Evolutionary conservation across 2,329 filamentous ascomycete genomes (phyloP), one percentile per base, ranked within the genome.

Genomic region (Phaeosphaeria sp.): DNA sequence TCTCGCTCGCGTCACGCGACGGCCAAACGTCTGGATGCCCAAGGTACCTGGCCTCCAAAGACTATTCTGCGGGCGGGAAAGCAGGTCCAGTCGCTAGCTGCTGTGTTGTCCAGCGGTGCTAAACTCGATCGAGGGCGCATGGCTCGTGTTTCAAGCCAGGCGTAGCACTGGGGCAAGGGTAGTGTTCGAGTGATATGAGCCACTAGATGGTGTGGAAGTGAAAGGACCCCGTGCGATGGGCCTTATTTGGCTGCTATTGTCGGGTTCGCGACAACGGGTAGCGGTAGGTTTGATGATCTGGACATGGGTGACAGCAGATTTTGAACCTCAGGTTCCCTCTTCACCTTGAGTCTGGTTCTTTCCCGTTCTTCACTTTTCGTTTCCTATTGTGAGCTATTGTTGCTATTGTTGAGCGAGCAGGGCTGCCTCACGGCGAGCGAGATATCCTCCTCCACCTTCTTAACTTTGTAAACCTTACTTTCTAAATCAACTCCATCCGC

Each of bases 361-460:
- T 61, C 49, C 55, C 59, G 53, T 56, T 60, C 56, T 59, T 66
- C 62, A 63, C 36, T 59, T 61, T 67, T 67, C 59, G 57, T 43
- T 69, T 66, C 61, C 61, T 69, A 69, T 75, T 72, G 69, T 75
- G 64, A 58, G 56, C 64, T 68, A 68, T 75, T 71, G 68, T 67
- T 75, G 64, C 67, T 77, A 75, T 78, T 80, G 76, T 73, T 45
- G 65, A 69, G 68, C 61, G 53, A 65, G 64, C 62, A 66, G 60
- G 61, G 61, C 64, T 72, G 76, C 71, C 74, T 73, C 61, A 63
- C 70, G 72, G 71, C 71, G 65, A 61, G 66, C 66, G 66, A 61
- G 62, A 52, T 60, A 49, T 56, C 57, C 58, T 63, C 54, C 69
- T 58, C 61, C 20, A 25, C 24, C 61, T 22, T 40, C 24, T 53